Conservation (phyloP, 73 alveolate genomes). For the Paramecium bursaria region DNA sequence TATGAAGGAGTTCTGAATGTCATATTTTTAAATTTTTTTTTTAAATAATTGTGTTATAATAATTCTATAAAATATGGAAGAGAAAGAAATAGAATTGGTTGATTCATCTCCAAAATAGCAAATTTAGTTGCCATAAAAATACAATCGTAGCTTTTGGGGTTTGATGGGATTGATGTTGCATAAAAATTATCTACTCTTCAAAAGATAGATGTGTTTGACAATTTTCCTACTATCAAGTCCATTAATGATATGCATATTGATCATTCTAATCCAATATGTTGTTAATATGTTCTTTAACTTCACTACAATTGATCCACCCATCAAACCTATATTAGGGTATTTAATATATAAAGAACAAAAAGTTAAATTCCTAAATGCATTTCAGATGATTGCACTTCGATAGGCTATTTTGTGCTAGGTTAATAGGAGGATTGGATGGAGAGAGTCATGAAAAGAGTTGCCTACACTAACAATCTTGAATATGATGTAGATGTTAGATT, state of each 20-base stretch:
- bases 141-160: no score
- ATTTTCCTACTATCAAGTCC: slow-evolving; percentile 76
- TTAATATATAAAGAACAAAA: neutral
- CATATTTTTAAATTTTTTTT: no score
- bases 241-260: slow-evolving; percentile 60
- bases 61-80: no score
- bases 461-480: slow-evolving; percentile 61
- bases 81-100: no score
- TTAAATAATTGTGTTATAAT: no score
- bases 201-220: slow-evolving; percentile 59
- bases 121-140: no score
- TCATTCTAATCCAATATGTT: slow-evolving; percentile 68
- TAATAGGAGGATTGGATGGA: slow-evolving; percentile 58
- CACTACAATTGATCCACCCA: slow-evolving; percentile 71
- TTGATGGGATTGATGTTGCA: slow-evolving; percentile 56
- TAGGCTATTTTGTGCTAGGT: slow-evolving; percentile 82
- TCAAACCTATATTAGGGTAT: slow-evolving; percentile 51
- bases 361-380: slow-evolving; percentile 69
- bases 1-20: no score
- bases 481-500: slow-evolving; percentile 71
- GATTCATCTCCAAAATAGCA: no score
- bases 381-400: slow-evolving; percentile 76
- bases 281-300: slow-evolving; percentile 67
- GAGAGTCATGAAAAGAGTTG: slow-evolving; percentile 67
- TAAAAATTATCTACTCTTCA: slow-evolving; percentile 39